Percentiles rank a stretch among this genome's conserved stretches.
These are phyloP conservation scores for Leccinum pellstonianum DNA, from an alignment of 768 basidiomycete genomes.

Conservation along the genomic window DNA sequence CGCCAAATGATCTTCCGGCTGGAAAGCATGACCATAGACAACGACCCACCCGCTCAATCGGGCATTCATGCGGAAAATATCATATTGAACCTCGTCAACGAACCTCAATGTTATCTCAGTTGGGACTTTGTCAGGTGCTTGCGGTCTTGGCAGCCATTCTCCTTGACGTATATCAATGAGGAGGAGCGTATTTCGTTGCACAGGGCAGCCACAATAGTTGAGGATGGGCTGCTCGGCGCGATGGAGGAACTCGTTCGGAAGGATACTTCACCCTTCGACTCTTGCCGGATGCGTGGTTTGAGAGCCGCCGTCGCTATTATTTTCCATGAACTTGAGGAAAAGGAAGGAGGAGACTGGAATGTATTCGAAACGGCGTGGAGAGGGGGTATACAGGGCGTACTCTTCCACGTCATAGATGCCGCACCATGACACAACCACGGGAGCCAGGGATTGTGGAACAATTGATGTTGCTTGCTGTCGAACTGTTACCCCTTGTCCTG, in stretches of 20 bases:
- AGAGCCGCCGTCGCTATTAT: slow-evolving; percentile 64
- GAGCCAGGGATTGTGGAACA: slow-evolving; percentile 48
- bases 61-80: slow-evolving; percentile 70
- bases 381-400: slow-evolving; percentile 56
- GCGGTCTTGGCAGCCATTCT: slow-evolving; percentile 58
- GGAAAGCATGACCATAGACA: slow-evolving; percentile 67
- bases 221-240: slow-evolving; percentile 63
- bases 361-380: slow-evolving; percentile 60
- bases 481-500: slow-evolving; percentile 51
- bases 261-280: slow-evolving; percentile 37
- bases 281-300: slow-evolving; percentile 55
- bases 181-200: slow-evolving; percentile 58
- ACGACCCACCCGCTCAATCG: slow-evolving; percentile 58
- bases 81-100: slow-evolving; percentile 55
- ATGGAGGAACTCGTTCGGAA: slow-evolving; percentile 53
- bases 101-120: slow-evolving; percentile 61
- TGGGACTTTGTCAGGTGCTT: slow-evolving; percentile 59
- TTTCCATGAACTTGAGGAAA: slow-evolving; percentile 46
- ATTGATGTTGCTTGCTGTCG: slow-evolving; percentile 53
- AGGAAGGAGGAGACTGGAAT: slow-evolving; percentile 53
- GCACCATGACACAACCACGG: slow-evolving; percentile 37
- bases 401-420: slow-evolving; percentile 55
- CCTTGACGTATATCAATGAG: slow-evolving; percentile 60
- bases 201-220: slow-evolving; percentile 63
- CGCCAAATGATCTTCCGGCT: slow-evolving; percentile 72